These are phyloP conservation scores for Aschersonia sp. DNA, from an alignment of 2,329 filamentous ascomycete species.

Conservation along the genomic window DNA sequence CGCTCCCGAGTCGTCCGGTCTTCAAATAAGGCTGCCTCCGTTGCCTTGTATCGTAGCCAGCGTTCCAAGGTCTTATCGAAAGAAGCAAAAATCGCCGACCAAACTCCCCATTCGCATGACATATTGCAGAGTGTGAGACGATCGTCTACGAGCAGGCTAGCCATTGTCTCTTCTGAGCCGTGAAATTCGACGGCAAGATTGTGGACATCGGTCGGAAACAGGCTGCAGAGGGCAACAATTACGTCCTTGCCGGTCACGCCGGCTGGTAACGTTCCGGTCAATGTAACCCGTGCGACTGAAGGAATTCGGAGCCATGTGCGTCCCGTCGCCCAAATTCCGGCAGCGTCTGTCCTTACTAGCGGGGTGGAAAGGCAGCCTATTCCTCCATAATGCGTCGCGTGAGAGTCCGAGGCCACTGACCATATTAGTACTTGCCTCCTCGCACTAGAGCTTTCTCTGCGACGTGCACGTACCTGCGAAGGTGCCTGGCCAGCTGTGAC, in stretches of 20 bases:
- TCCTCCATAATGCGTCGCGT: constrained; percentile 72
- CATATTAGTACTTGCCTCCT: too few species aligned
- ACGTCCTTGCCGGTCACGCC: constrained; percentile 74
- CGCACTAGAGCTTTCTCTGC: too few species aligned
- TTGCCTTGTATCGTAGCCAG: constrained; percentile 70
- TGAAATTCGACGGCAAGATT: constrained; percentile 87
- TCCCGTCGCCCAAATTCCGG: constrained; percentile 69
- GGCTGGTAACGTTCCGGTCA: constrained; percentile 56
- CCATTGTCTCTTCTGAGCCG: constrained; percentile 64
- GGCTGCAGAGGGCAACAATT: constrained; percentile 73
- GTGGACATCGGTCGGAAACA: constrained; percentile 79
- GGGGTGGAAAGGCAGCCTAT: constrained; percentile 62
- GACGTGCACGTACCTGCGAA: neutral
- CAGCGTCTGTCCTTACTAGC: constrained; percentile 71
- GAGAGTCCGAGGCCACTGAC: constrained; percentile 60
- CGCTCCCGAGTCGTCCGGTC: constrained; percentile 34
- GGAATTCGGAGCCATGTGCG: constrained; percentile 73
- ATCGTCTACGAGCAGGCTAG: constrained; percentile 56
- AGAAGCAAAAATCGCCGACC: constrained; percentile 21
- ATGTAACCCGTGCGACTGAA: constrained; percentile 61
- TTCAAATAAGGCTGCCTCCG: constrained; percentile 45
- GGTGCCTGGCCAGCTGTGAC: neutral
- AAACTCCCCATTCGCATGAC: constrained; percentile 68
- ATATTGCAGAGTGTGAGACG: constrained; percentile 67
- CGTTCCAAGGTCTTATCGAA: constrained; percentile 48